Evolutionary conservation across 78 protist species (phyloP).

Genomic region (Monosiga brevicollis): DNA sequence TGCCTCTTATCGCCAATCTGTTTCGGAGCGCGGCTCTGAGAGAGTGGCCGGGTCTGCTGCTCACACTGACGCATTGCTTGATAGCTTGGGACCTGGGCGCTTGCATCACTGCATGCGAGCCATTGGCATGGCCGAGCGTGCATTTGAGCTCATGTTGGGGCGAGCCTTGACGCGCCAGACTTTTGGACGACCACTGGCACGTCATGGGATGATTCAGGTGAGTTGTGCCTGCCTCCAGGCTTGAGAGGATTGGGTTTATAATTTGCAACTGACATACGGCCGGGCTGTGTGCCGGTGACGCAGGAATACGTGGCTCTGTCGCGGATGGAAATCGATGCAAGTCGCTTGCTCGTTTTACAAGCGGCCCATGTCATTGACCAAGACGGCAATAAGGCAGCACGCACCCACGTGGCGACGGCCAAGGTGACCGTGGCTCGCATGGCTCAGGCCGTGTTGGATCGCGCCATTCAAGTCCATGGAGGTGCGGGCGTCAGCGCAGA

Average conservation of each 20-base stretch:
- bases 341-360: conserved; percentile 43
- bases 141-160: conserved; percentile 23
- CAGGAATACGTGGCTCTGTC: conserved; percentile 43
- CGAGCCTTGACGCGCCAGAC: conserved; percentile 28
- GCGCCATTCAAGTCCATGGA: conserved; percentile 59
- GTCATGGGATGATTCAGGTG: background rate
- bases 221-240: background rate
- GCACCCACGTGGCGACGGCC: conserved; percentile 42
- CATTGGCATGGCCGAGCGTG: conserved; percentile 45
- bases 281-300: background rate
- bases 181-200: conserved; percentile 22
- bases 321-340: conserved; percentile 58
- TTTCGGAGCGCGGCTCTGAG: no score
- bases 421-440: conserved; percentile 53
- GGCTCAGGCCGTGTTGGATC: conserved; percentile 49
- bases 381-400: conserved; percentile 44
- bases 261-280: background rate
- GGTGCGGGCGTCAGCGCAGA: conserved; percentile 21
- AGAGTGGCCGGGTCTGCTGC: no score
- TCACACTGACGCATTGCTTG: background rate
- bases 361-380: conserved; percentile 53
- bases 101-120: conserved; percentile 86
- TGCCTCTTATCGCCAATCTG: background rate
- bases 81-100: conserved; percentile 76
- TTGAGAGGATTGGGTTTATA: background rate